Evolutionary conservation across 345 rosid genomes (phyloP), one percentile per base, ranked within the genome.

Genomic region (Bretschneidera sinensis): DNA sequence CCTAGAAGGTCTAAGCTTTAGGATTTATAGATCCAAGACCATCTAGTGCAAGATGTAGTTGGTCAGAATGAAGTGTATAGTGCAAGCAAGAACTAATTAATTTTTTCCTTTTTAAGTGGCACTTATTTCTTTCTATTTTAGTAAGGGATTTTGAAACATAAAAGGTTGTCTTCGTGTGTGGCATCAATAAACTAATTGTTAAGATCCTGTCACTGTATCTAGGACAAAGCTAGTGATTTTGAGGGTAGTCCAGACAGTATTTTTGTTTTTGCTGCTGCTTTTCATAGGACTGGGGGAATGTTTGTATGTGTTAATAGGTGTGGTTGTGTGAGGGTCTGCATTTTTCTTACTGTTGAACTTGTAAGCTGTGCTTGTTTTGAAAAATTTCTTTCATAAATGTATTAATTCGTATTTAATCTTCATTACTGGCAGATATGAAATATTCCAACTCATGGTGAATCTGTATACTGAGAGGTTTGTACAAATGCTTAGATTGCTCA

Each of bases 371-470:
- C 16, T 9, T 14, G 45, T 39, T 7, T 39, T 11, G 10, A 7
- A 7, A 2, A n/a, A n/a, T 4, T 4, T 14, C 45, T 39, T 39
- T 14, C 16, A n/a, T n/a, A n/a, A n/a, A n/a, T n/a, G n/a, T n/a
- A n/a, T n/a, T n/a, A n/a, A 31, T 31, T 31, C 35, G 4, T 31
- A 31, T 31, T 31, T 61, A 59, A 48, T n/a, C n/a, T n/a, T n/a
- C 55, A 62, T 21, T 76, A 63, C 62, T 72, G 63, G 77, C 97
- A 95, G 99, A 85, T 95, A 88, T 71, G 99, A 91, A 78, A 91
- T 95, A 74, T 95, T 95, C 78, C 99, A 95, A 71, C 96, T 95
- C 69, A 85, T 95, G 97, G 99, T 95, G 71, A 95, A 95, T 76
- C 83, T 91, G 16, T 95, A 95, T 63, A 91, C 97, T 10, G 99